Base-by-base conservation (phyloP, 768 basidiomycete genomes). In the Clavulina sp. region DNA sequence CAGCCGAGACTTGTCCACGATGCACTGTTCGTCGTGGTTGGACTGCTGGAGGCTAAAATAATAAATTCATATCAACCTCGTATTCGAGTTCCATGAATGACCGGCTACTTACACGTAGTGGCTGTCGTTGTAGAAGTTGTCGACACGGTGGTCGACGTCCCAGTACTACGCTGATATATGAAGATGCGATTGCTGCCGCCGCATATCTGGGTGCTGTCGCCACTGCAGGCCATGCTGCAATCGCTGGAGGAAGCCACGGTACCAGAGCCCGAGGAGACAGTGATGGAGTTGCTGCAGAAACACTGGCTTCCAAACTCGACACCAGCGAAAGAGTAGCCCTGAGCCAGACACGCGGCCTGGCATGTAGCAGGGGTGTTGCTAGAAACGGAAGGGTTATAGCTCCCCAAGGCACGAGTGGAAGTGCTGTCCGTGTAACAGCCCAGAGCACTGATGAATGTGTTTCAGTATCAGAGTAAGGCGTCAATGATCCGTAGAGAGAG, bases 221-320 rank as follows among this genome's bases (percentile, higher is more conserved):
- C 36, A 13, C 13, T 13, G 21, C 36, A 38, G 13, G 36, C 13
- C 36, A 38, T 38, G 36, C 21, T 38, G 21, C 36, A 38, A 38
- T 38, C 36, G 36, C 36, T 38, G 13, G 36, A 21, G 21, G 36
- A 38, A 13, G 13, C 13, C 21, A 38, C 13, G 13, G 36, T 38
- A 21, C 36, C 36, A 38, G 36, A 13, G 4, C 28, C 18, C n/a
- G 50, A 19, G 41, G 32, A 28, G 23, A 16, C 24, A 7, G 50
- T 26, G 38, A 51, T 40, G 41, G 24, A 16, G 34, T 40, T 24
- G 41, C 38, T 19, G 34, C 50, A 51, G 18, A 28, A 51, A 24
- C 50, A 51, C 40, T 51, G 34, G 21, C 13, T 23, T 2, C 50
- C 43, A 2, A 28, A 18, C n/a, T 51, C 50, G 41, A 51, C 46